Conservation (phyloP, 371 early-diverging fungal species). For the Actinomucor elegans region DNA sequence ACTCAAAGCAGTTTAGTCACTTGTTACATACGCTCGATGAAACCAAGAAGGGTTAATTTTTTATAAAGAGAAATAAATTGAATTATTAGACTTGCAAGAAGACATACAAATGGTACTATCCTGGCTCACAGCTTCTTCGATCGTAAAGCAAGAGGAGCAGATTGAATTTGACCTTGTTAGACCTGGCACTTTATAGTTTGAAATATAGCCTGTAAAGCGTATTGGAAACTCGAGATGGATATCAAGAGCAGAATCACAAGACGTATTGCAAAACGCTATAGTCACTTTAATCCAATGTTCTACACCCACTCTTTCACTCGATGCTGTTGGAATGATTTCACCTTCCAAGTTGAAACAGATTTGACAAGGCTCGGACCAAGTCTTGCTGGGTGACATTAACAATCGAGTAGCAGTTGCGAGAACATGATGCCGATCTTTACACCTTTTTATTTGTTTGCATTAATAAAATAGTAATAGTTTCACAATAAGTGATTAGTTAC, state of each 20-base stretch:
- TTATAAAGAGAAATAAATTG: too few species aligned
- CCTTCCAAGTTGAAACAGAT: neutral
- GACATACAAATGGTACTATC: too few species aligned
- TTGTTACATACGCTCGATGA: too few species aligned
- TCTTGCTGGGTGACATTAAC: constrained; percentile 9
- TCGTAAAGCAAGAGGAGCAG: too few species aligned
- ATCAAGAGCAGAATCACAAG: neutral
- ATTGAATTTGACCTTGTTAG: too few species aligned
- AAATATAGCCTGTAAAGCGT: neutral
- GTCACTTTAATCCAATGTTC: constrained; percentile 9
- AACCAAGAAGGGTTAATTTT: too few species aligned
- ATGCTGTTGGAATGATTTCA: constrained; percentile 4
- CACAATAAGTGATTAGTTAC: too few species aligned
- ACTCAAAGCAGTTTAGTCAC: too few species aligned
- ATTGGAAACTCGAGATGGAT: constrained; percentile 11
- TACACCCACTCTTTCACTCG: neutral
- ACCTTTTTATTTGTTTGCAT: too few species aligned
- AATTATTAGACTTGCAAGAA: too few species aligned
- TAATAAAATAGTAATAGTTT: neutral
- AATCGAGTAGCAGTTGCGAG: constrained; percentile 11
- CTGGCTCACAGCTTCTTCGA: too few species aligned
- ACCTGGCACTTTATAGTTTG: too few species aligned
- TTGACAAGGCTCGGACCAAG: constrained; percentile 15
- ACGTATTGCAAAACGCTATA: neutral
- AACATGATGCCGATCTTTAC: constrained; percentile 9